A percentile compares a stretch with the other conserved stretches of the same genome.
These are phyloP conservation scores for Yamadazyma sp. DNA, from an alignment of 1,139 yeast species.

Conservation along the genomic window DNA sequence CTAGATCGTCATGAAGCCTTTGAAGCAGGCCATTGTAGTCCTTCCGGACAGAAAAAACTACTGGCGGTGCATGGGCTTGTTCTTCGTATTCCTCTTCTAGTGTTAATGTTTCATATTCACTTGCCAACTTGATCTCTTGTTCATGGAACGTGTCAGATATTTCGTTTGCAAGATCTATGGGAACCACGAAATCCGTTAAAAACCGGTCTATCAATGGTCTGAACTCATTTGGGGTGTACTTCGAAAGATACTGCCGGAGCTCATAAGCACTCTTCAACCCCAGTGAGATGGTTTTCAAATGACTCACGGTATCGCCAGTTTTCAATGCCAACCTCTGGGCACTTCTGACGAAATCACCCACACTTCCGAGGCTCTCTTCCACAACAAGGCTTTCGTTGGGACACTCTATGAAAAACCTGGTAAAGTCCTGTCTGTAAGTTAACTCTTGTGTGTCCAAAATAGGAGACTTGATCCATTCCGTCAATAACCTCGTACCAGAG, in stretches of 20 bases:
- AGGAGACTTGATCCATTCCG: conserved; percentile 85
- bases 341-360: conserved; percentile 42
- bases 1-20: conserved; percentile 34
- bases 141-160: conserved; percentile 26
- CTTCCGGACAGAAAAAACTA: conserved; percentile 26
- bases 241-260: conserved; percentile 22
- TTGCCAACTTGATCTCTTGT: conserved; percentile 6
- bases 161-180: conserved; percentile 26
- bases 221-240: conserved; percentile 8
- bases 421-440: conserved; percentile 59
- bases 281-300: conserved; percentile 33
- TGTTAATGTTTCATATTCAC: conserved; percentile 6
- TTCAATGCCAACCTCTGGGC: conserved; percentile 38
- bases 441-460: conserved; percentile 59
- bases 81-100: conserved; percentile 7
- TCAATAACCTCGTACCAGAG: conserved; percentile 75
- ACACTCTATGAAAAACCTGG: conserved; percentile 50
- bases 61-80: conserved; percentile 1
- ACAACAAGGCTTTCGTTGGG: conserved; percentile 10
- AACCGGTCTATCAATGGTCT: conserved; percentile 18
- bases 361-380: conserved; percentile 21
- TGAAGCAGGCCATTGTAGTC: conserved; percentile 28
- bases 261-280: conserved; percentile 29
- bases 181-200: conserved; percentile 28
- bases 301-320: conserved; percentile 34